These are phyloP conservation scores for Rhizomucor miehei DNA, from an alignment of 371 early-diverging fungal genomes.

Conservation along the genomic window DNA sequence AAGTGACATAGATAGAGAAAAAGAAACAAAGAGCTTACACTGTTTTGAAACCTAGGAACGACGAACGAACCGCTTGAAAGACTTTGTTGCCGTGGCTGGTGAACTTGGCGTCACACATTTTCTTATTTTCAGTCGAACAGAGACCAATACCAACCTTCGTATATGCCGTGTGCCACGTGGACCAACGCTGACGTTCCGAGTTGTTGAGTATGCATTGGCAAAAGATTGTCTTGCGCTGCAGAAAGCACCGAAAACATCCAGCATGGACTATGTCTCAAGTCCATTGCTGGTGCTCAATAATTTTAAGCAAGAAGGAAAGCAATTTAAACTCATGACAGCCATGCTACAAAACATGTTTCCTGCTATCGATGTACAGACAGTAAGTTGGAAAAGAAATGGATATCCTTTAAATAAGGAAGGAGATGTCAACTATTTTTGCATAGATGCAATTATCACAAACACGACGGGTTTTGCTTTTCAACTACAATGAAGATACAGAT, in stretches of 20 bases:
- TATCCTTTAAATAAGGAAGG: neutral
- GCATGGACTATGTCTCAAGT: constrained; percentile 71
- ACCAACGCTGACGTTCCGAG: constrained; percentile 91
- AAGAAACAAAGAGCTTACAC: neutral
- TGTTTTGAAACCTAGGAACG: constrained; percentile 65
- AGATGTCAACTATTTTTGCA: neutral
- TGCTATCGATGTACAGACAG: constrained; percentile 86
- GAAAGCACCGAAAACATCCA: constrained; percentile 78
- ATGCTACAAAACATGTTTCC: constrained; percentile 97
- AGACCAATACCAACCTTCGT: constrained; percentile 80
- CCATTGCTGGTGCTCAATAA: constrained; percentile 94
- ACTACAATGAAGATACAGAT: constrained; percentile 82
- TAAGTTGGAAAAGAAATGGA: too few species aligned
- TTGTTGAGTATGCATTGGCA: constrained; percentile 78
- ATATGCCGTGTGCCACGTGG: constrained; percentile 89
- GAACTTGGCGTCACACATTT: constrained; percentile 88
- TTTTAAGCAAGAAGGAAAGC: constrained; percentile 76
- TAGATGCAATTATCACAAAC: constrained; percentile 87
- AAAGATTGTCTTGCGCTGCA: constrained; percentile 82
- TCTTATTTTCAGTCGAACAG: constrained; percentile 85
- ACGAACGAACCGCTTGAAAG: constrained; percentile 87
- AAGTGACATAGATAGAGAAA: too few species aligned
- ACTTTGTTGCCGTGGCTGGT: constrained; percentile 88
- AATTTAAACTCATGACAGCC: constrained; percentile 88
- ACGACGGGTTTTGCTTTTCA: constrained; percentile 88